These are phyloP conservation scores for Melanopsichium pennsylvanicum DNA, from an alignment of 1,284 basidiomycete species.

Conservation along the genomic window DNA sequence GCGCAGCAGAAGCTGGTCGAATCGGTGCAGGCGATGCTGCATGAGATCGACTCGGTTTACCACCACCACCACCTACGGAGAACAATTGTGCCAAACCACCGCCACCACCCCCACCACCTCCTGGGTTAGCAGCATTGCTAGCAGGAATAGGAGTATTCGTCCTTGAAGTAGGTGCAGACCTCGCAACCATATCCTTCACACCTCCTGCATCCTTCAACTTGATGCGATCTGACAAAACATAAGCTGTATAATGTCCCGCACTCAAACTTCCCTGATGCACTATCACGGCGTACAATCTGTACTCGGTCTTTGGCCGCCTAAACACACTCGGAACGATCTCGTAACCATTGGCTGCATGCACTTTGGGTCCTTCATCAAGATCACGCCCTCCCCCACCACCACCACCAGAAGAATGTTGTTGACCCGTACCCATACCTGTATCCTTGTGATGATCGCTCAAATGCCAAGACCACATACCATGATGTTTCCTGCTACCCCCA, in stretches of 20 bases:
- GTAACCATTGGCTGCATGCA: slow-evolving; percentile 14
- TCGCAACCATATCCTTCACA: slow-evolving; percentile 29
- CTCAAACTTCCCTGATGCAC: slow-evolving; percentile 72
- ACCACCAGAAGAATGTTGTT: no score
- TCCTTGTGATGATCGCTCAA: slow-evolving; percentile 18
- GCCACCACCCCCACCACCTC: neutral
- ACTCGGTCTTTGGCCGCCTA: slow-evolving; percentile 47
- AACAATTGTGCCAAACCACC: slow-evolving; percentile 26
- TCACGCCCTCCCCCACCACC: slow-evolving; percentile 14
- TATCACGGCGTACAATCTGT: slow-evolving; percentile 74
- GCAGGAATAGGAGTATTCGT: slow-evolving; percentile 34
- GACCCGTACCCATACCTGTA: no score
- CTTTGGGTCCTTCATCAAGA: slow-evolving; percentile 36
- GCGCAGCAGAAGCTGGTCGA: slow-evolving; percentile 34
- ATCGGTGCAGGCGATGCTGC: slow-evolving; percentile 20
- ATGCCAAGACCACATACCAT: slow-evolving; percentile 46
- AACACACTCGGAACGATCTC: slow-evolving; percentile 39
- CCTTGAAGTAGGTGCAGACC: slow-evolving; percentile 36
- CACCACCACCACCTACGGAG: slow-evolving; percentile 9
- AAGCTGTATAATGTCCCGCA: slow-evolving; percentile 59
- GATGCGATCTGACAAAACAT: slow-evolving; percentile 52
- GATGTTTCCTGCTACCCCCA: no score
- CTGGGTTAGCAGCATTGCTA: neutral
- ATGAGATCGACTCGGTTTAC: neutral
- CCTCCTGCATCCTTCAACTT: slow-evolving; percentile 41